Evolutionary conservation across 306 rosid genomes (phyloP).

Genomic region (Argentina anserina): DNA sequence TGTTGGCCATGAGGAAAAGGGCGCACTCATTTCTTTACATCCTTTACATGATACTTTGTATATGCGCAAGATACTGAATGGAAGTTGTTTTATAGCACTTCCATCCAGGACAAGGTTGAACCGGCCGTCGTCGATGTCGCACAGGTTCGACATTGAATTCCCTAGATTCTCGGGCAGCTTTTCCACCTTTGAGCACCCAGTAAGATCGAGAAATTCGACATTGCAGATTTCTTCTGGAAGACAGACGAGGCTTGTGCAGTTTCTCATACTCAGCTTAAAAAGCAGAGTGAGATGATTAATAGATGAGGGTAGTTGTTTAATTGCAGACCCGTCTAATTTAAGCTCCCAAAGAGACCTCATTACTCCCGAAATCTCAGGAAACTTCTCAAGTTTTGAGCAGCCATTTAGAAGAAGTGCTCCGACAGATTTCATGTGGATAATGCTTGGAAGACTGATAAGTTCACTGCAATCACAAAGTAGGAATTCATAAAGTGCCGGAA

Average conservation of each 20-base stretch:
- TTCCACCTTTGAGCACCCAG: background rate
- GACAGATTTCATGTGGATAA: background rate
- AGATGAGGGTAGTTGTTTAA: background rate
- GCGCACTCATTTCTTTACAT: background rate
- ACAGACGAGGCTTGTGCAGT: background rate
- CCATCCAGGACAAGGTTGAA: background rate
- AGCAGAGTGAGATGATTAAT: background rate
- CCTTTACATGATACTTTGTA: background rate
- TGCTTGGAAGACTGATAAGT: background rate
- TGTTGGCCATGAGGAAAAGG: background rate
- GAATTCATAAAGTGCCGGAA: background rate
- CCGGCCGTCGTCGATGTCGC: too few species aligned
- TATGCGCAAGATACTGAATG: background rate
- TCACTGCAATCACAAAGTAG: background rate
- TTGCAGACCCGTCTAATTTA: background rate
- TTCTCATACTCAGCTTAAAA: background rate
- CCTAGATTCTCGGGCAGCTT: conserved; percentile 7
- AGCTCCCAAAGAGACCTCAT: background rate
- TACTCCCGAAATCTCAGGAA: conserved; percentile 1
- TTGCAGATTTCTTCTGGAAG: background rate
- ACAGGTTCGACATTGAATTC: too few species aligned
- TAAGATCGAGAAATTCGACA: background rate
- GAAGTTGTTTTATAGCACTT: background rate
- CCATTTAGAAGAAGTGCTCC: background rate
- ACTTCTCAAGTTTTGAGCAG: background rate